Evolutionary conservation across 164 flowering plant species (phyloP), one percentile per base, ranked within the genome.

Genomic region (Chimonanthus praecox): DNA sequence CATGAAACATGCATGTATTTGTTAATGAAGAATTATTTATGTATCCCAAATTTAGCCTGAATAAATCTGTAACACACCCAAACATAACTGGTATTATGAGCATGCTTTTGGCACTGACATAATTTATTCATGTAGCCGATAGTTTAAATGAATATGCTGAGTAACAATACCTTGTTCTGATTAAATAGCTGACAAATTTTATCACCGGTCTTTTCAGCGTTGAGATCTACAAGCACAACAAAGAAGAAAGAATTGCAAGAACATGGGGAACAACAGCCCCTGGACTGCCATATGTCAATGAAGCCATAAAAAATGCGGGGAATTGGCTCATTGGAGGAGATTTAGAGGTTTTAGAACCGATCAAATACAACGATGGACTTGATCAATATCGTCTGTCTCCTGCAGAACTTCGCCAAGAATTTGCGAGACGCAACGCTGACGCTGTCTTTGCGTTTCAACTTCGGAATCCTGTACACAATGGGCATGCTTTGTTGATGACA

Each of bases 401-500:
- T 70, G 84, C 87, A 20, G 82, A 89, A 71, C 94, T 92, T 49
- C 92, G 93, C 47, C 79, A 85, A 71, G 98, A 91, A 79, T 88
- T 92, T 70, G 76, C 80, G 4, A 83, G 72, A 77, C 88, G 96
- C 9, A 82, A 85, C 76, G 98, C 98, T 15, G 98, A 92, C 85
- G 96, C 96, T 0, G 94, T 92, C 58, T 92, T 92, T 82, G 96
- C 98, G 5, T 92, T 92, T 81, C 98, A 92, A 85, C 92, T 92
- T 4, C 81, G 96, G 71, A 92, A 91, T 78, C 98, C 98, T 18
- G 94, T 92, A 11, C 98, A 95, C 81, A 95, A 92, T 77, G 99
- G 99, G n/a, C 99, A 95, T 83, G 99, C 99, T 64, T 75, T 93
- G 78, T 87, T 95, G 68, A 93, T 95, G 98, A 92, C 95, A 65